Conservation (phyloP, 2,329 filamentous ascomycete species). For the Fusarium vanettenii region DNA sequence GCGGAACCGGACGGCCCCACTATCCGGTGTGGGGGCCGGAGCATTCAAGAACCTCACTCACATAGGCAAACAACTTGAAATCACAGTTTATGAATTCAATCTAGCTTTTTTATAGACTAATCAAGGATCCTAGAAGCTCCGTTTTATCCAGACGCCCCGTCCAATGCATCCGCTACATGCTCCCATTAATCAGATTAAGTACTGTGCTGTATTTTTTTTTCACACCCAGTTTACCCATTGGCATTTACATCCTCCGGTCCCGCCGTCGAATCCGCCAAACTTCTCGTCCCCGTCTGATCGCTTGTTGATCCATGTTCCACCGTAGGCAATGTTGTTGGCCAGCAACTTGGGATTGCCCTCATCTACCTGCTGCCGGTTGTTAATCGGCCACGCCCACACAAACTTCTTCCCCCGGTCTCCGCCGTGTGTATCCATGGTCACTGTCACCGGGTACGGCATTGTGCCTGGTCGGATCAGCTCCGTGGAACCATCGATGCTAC, state of each 20-base stretch:
- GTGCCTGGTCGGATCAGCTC: conserved; percentile 62
- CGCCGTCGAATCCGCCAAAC: conserved; percentile 72
- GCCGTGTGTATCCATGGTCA: conserved; percentile 72
- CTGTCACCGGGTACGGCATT: conserved; percentile 73
- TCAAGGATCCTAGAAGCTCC: background rate
- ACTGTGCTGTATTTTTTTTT: conserved; percentile 7
- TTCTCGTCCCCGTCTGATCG: conserved; percentile 56
- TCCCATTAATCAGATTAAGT: conserved; percentile 26
- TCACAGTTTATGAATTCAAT: background rate
- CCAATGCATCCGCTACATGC: conserved; percentile 31
- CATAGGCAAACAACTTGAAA: background rate
- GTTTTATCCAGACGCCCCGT: conserved; percentile 16
- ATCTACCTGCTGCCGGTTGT: conserved; percentile 59
- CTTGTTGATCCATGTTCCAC: conserved; percentile 65
- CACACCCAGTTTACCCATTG: conserved; percentile 67
- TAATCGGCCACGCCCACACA: conserved; percentile 64
- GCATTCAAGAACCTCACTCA: background rate
- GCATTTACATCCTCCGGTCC: conserved; percentile 71
- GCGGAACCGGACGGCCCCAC: conserved; percentile 30
- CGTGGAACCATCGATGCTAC: conserved; percentile 40
- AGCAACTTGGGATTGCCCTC: conserved; percentile 57
- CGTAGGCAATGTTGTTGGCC: conserved; percentile 61
- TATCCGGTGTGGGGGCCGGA: conserved; percentile 8
- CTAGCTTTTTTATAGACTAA: background rate
- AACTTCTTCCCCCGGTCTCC: conserved; percentile 65